Conservation (phyloP, 73 alveolate species). For the Stentor roeselii region DNA sequence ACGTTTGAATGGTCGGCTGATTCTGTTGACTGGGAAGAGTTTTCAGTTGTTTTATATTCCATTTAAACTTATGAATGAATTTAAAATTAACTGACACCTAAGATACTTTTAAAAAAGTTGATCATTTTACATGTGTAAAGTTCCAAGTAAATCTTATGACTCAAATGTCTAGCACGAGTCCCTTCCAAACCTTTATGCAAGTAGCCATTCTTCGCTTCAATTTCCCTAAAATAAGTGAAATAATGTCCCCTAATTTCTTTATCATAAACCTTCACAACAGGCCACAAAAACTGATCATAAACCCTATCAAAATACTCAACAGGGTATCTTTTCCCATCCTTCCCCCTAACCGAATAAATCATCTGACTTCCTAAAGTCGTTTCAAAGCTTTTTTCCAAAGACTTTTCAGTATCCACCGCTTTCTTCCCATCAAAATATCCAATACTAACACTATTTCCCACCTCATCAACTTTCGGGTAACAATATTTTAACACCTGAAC, state of each 20-base stretch:
- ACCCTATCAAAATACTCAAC: not conserved
- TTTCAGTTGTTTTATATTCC: not conserved
- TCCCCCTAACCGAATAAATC: not conserved
- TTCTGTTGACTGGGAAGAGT: not conserved
- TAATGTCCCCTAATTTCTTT: not conserved
- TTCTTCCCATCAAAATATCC: not conserved
- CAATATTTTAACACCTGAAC: not conserved
- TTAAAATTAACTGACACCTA: too few relatives aligned
- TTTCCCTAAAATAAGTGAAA: not conserved
- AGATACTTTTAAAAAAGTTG: not conserved
- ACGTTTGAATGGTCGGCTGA: not conserved
- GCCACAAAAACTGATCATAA: not conserved
- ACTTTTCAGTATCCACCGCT: not conserved
- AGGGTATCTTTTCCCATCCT: not conserved
- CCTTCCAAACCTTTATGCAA: not conserved
- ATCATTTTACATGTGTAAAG: not conserved
- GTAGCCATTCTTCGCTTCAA: not conserved
- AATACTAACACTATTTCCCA: not conserved
- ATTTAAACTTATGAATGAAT: not conserved
- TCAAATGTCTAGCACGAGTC: too few relatives aligned
- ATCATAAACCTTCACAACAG: not conserved
- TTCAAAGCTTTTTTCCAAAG: not conserved
- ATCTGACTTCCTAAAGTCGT: not conserved
- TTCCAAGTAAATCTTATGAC: not conserved
- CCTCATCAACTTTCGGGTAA: not conserved